These are phyloP conservation scores for Fusarium protoensiforme DNA, from an alignment of 2,329 filamentous ascomycete genomes.

Conservation along the genomic window DNA sequence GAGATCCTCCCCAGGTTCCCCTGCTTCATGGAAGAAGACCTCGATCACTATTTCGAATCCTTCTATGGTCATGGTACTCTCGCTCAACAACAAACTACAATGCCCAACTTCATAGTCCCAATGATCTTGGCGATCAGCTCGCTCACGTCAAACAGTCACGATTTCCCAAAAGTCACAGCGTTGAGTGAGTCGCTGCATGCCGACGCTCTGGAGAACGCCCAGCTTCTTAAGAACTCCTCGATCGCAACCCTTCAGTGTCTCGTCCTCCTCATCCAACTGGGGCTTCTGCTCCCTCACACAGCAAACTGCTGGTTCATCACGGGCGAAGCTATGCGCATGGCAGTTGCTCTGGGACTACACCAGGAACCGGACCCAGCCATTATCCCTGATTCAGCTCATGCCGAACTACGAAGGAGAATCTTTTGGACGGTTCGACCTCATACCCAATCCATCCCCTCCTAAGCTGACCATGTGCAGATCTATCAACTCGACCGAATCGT, in stretches of 20 bases:
- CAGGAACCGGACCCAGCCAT: conserved; percentile 20
- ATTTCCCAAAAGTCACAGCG: not conserved
- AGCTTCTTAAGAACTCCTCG: not conserved
- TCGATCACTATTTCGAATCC: not conserved
- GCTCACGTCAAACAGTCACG: not conserved
- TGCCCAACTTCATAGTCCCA: not conserved
- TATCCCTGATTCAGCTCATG: not conserved
- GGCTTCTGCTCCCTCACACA: conserved; percentile 29
- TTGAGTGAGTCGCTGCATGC: not conserved
- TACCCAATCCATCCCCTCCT: too few species aligned
- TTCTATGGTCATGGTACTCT: not conserved
- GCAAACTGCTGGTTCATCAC: conserved; percentile 34
- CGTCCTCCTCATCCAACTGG: conserved; percentile 32
- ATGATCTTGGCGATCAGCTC: not conserved
- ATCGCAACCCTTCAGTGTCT: not conserved
- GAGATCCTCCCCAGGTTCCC: not conserved
- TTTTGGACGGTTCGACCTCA: not conserved
- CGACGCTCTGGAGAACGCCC: not conserved
- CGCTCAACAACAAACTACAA: not conserved
- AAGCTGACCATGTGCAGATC: not conserved
- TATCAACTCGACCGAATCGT: not conserved
- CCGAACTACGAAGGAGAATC: not conserved
- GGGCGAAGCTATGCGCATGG: conserved; percentile 39
- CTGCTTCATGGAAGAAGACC: not conserved
- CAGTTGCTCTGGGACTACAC: conserved; percentile 35